Evolutionary conservation across 2,329 filamentous ascomycete species (phyloP).

Genomic region (Fusarium phyllophilum): DNA sequence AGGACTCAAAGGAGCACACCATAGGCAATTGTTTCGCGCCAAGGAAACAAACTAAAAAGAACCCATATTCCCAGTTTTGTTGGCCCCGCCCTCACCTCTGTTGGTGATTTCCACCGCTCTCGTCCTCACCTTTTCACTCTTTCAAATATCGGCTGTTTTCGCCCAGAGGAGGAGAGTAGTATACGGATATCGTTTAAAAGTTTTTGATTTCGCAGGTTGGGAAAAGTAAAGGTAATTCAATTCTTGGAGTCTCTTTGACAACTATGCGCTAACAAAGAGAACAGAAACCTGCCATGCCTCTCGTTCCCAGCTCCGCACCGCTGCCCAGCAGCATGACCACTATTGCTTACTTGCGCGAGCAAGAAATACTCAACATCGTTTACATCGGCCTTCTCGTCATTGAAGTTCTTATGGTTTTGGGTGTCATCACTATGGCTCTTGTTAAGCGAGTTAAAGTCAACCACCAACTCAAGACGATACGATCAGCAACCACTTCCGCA

Average conservation of each 20-base stretch:
- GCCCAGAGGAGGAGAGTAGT: background rate
- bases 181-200: background rate
- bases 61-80: constrained; percentile 22
- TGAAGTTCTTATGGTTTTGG: constrained; percentile 57
- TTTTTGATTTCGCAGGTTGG: background rate
- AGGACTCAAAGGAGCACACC: constrained; percentile 20
- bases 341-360: constrained; percentile 41
- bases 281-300: constrained; percentile 34
- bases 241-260: background rate
- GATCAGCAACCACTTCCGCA: constrained; percentile 2
- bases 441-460: constrained; percentile 42
- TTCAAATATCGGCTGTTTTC: background rate
- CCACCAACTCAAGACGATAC: constrained; percentile 25
- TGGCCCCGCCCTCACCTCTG: background rate
- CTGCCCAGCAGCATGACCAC: constrained; percentile 35
- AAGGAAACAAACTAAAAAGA: constrained; percentile 37
- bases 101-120: constrained; percentile 32
- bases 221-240: background rate
- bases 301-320: constrained; percentile 32
- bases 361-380: constrained; percentile 56
- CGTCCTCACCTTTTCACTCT: constrained; percentile 3
- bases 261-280: constrained; percentile 1
- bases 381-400: constrained; percentile 60
- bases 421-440: constrained; percentile 49
- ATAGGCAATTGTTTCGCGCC: constrained; percentile 24